Evolutionary conservation across 768 basidiomycete species (phyloP).

Genomic region (Boletus pseudopeckii): DNA sequence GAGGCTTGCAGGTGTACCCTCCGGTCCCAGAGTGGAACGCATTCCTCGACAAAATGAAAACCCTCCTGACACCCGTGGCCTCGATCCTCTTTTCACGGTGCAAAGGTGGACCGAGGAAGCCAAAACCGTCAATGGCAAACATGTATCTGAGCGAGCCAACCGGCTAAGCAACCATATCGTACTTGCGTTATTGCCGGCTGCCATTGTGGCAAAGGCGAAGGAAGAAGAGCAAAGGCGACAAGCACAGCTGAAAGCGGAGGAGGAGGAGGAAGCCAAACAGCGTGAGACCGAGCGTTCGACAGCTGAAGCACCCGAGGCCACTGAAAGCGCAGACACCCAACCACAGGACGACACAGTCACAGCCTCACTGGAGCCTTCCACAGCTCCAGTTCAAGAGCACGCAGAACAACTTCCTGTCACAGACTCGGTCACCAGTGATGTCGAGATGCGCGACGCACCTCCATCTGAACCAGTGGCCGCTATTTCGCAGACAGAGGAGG

Average conservation of each 20-base stretch:
- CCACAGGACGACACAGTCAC: slow-evolving; percentile 14
- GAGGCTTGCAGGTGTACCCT: slow-evolving; percentile 44
- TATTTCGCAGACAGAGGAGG: slow-evolving; percentile 15
- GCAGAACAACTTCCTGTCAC: slow-evolving; percentile 23
- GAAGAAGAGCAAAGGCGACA: slow-evolving; percentile 38
- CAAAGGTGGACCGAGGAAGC: slow-evolving; percentile 91
- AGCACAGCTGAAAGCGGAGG: slow-evolving; percentile 56
- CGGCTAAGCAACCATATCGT: slow-evolving; percentile 71
- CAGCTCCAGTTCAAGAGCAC: slow-evolving; percentile 9
- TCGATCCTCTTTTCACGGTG: slow-evolving; percentile 75
- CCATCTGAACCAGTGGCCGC: slow-evolving; percentile 19
- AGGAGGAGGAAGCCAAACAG: slow-evolving; percentile 45
- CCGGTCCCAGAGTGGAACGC: slow-evolving; percentile 63
- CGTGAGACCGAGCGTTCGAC: slow-evolving; percentile 33
- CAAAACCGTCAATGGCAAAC: slow-evolving; percentile 75
- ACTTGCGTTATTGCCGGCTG: slow-evolving; percentile 75
- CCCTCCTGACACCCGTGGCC: slow-evolving; percentile 44
- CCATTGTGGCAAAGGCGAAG: slow-evolving; percentile 53
- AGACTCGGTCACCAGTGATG: slow-evolving; percentile 38
- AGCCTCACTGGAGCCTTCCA: slow-evolving; percentile 7
- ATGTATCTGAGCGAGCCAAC: slow-evolving; percentile 60
- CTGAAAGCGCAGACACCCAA: slow-evolving; percentile 25
- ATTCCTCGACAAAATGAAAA: slow-evolving; percentile 44
- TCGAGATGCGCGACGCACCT: slow-evolving; percentile 48
- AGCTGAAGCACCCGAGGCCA: slow-evolving; percentile 33